phyloP scores from a whole-genome alignment of 2,329 filamentous ascomycete genomes.

The Hypomyces perniciosus region DNA sequence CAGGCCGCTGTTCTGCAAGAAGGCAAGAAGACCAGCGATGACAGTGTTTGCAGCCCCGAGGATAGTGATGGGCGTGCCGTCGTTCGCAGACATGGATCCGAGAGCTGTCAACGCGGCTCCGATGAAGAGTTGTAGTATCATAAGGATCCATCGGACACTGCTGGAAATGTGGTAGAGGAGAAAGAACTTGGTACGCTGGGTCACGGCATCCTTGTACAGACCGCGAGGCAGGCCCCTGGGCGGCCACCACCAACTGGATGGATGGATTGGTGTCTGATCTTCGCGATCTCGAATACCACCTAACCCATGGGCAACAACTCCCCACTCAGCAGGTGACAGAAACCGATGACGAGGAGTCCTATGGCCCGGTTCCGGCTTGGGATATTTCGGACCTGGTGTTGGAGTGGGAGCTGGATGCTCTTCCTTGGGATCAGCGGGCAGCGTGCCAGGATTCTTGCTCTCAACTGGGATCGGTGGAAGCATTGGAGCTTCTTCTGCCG shows the following conservation, averaged over 20 bases:
- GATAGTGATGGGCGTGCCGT: slow-evolving; percentile 40
- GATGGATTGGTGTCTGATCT: slow-evolving; percentile 35
- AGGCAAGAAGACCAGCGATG: slow-evolving; percentile 43
- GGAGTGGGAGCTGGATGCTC: neutral
- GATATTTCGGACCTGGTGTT: neutral
- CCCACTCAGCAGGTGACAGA: slow-evolving; percentile 40
- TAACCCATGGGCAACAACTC: slow-evolving; percentile 40
- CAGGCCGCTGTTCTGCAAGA: slow-evolving; percentile 49
- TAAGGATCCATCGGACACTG: slow-evolving; percentile 38
- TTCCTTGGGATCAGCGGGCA: neutral
- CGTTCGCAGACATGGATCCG: slow-evolving; percentile 33
- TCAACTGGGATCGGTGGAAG: slow-evolving; percentile 11
- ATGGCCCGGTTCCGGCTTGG: slow-evolving; percentile 12
- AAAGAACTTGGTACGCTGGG: slow-evolving; percentile 38
- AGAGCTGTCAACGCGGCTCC: slow-evolving; percentile 45
- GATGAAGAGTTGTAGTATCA: slow-evolving; percentile 44
- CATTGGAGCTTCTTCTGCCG: slow-evolving; percentile 6
- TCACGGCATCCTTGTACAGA: slow-evolving; percentile 43
- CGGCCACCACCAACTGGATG: slow-evolving; percentile 39
- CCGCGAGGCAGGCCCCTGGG: slow-evolving; percentile 42
- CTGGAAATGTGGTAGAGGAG: slow-evolving; percentile 40
- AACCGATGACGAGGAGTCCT: slow-evolving; percentile 30
- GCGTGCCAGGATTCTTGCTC: neutral
- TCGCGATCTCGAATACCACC: slow-evolving; percentile 43
- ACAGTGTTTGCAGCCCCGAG: slow-evolving; percentile 46